A percentile compares a stretch with the other conserved stretches of the same genome.
phyloP scores from a whole-genome alignment of 306 rosid genomes.

The Vachellia collinsii region DNA sequence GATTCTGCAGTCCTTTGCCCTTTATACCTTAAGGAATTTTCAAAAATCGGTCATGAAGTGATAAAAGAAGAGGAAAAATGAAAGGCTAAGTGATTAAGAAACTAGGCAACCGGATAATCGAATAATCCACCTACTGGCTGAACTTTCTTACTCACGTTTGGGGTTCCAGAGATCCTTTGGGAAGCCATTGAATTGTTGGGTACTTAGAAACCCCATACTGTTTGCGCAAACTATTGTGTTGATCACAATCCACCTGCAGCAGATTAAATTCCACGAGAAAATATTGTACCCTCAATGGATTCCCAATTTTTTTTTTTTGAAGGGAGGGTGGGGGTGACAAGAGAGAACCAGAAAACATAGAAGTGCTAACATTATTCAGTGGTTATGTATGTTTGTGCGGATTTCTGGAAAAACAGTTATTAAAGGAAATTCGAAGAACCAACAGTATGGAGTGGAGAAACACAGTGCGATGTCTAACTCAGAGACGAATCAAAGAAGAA shows the following conservation, averaged over 20 bases:
- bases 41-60: constrained; percentile 27
- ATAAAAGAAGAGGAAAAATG: constrained; percentile 10
- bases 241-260: constrained; percentile 67
- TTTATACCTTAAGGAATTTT: constrained; percentile 59
- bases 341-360: constrained; percentile 6
- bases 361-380: neutral
- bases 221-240: constrained; percentile 41
- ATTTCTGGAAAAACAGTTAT: no score
- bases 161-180: constrained; percentile 85
- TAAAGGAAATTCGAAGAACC: no score
- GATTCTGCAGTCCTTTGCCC: constrained; percentile 83
- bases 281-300: neutral
- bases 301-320: neutral
- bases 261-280: constrained; percentile 10
- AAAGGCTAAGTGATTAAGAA: neutral
- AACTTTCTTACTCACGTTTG: constrained; percentile 67
- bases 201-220: constrained; percentile 65
- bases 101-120: constrained; percentile 18
- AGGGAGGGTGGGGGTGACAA: no score
- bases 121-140: constrained; percentile 1
- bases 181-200: constrained; percentile 93
- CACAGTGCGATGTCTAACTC: no score
- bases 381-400: no score
- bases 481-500: no score
- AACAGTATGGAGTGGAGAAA: no score